A percentile compares a stretch with the other conserved stretches of the same genome.
phyloP scores from a whole-genome alignment of 2,329 filamentous ascomycete genomes.

The Escovopsis sp. region DNA sequence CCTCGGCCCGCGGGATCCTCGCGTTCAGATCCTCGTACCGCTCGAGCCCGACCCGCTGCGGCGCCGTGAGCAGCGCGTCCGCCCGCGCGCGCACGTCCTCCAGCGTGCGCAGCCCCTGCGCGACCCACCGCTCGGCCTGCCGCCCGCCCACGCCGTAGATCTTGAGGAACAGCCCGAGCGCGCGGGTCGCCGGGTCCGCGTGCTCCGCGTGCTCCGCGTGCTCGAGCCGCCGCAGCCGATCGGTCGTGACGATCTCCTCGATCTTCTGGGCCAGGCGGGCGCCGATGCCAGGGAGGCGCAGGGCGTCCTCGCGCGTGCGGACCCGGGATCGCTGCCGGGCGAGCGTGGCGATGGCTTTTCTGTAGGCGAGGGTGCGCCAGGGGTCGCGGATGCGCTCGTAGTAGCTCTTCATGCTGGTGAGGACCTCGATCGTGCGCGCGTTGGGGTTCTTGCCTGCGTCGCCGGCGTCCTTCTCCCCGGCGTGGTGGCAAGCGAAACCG shows the following conservation, averaged over 20 bases:
- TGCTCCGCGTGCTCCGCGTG: constrained; percentile 37
- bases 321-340: constrained; percentile 50
- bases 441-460: constrained; percentile 54
- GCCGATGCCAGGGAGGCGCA: constrained; percentile 53
- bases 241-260: constrained; percentile 70
- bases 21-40: constrained; percentile 66
- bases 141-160: constrained; percentile 64
- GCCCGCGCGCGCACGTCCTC: constrained; percentile 51
- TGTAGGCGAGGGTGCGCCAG: constrained; percentile 63
- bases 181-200: constrained; percentile 29
- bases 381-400: constrained; percentile 61
- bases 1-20: constrained; percentile 64
- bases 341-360: constrained; percentile 60
- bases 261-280: constrained; percentile 66
- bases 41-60: constrained; percentile 62
- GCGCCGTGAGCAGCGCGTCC: constrained; percentile 46
- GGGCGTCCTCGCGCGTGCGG: constrained; percentile 52
- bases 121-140: constrained; percentile 62
- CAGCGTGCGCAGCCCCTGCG: constrained; percentile 58
- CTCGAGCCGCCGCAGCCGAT: constrained; percentile 56
- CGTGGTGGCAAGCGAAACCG: constrained; percentile 38
- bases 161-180: constrained; percentile 54
- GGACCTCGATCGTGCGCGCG: constrained; percentile 53
- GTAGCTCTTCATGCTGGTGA: constrained; percentile 65
- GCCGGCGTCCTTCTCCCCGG: constrained; percentile 28